These are phyloP conservation scores for Dipteronia dyeriana DNA, from an alignment of 345 rosid species.

Conservation along the genomic window DNA sequence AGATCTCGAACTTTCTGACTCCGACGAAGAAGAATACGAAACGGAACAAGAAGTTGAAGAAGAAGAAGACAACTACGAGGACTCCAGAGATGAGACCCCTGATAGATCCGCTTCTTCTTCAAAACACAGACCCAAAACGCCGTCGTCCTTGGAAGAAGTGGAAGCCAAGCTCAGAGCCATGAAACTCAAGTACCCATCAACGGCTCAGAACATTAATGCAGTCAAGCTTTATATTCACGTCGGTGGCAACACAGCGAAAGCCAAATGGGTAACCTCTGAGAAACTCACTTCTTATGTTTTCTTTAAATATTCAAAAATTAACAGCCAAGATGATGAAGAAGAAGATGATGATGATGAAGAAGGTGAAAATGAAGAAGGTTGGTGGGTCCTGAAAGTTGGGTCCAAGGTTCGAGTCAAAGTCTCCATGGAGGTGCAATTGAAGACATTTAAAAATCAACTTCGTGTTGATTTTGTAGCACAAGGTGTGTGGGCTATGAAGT, in stretches of 20 bases:
- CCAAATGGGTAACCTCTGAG: conserved; percentile 78
- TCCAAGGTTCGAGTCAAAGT: conserved; percentile 58
- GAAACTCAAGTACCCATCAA: conserved; percentile 64
- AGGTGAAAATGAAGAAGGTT: conserved; percentile 42
- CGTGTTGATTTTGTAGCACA: conserved; percentile 88
- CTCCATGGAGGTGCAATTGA: conserved; percentile 66
- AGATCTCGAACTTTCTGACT: conserved; percentile 65
- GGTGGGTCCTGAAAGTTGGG: conserved; percentile 75
- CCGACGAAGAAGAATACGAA: conserved; percentile 48
- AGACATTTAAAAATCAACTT: conserved; percentile 69
- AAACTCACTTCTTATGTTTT: conserved; percentile 58
- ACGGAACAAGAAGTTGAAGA: conserved; percentile 40
- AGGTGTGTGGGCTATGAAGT: conserved; percentile 94
- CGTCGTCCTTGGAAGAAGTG: conserved; percentile 63
- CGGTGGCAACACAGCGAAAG: conserved; percentile 77
- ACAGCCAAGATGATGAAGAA: conserved; percentile 33
- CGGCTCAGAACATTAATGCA: conserved; percentile 36
- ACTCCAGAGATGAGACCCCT: conserved; percentile 53
- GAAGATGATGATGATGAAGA: conserved; percentile 47
- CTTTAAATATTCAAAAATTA: conserved; percentile 43
- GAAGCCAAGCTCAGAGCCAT: conserved; percentile 63
- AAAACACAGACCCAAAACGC: conserved; percentile 40
- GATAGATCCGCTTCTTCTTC: conserved; percentile 39
- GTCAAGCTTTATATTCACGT: conserved; percentile 67
- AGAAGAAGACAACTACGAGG: conserved; percentile 49